These are phyloP conservation scores for Debaryomyces tyrocola DNA, from an alignment of 805 yeast genomes.

Conservation along the genomic window DNA sequence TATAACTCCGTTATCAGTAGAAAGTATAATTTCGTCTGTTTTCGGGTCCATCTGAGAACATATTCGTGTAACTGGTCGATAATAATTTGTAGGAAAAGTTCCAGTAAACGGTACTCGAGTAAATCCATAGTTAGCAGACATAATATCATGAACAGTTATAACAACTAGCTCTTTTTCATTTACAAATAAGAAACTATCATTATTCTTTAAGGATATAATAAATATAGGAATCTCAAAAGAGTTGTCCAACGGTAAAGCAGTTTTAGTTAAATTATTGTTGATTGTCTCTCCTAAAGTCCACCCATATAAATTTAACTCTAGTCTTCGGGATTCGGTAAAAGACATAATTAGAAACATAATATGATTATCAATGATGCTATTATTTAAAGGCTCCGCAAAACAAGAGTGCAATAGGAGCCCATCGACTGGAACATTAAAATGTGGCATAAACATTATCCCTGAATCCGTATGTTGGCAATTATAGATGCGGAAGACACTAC, in stretches of 20 bases:
- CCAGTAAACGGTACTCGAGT: conserved; percentile 18
- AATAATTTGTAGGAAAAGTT: conserved; percentile 42
- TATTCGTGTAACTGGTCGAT: conserved; percentile 24
- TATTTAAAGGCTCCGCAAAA: conserved; percentile 37
- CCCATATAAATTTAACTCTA: conserved; percentile 36
- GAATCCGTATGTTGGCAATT: conserved; percentile 32
- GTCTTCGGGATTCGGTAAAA: conserved; percentile 37
- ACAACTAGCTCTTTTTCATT: conserved; percentile 31
- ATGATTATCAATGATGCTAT: conserved; percentile 23
- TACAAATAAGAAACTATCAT: conserved; percentile 40
- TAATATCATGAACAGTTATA: conserved; percentile 43
- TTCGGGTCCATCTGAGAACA: conserved; percentile 3
- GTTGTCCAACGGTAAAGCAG: conserved; percentile 41
- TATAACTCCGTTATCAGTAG: conserved; percentile 35
- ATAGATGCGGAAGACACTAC: conserved; percentile 37
- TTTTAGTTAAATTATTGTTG: conserved; percentile 28
- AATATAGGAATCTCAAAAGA: conserved; percentile 44
- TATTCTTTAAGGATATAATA: conserved; percentile 37
- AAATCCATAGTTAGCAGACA: conserved; percentile 48
- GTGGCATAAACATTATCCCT: conserved; percentile 38
- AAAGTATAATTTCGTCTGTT: conserved; percentile 28
- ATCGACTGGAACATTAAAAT: conserved; percentile 40
- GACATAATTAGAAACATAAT: conserved; percentile 34
- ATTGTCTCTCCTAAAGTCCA: conserved; percentile 41
- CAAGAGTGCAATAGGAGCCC: conserved; percentile 44